Conservation (phyloP, 768 basidiomycete genomes). For the Tricholomella constricta region DNA sequence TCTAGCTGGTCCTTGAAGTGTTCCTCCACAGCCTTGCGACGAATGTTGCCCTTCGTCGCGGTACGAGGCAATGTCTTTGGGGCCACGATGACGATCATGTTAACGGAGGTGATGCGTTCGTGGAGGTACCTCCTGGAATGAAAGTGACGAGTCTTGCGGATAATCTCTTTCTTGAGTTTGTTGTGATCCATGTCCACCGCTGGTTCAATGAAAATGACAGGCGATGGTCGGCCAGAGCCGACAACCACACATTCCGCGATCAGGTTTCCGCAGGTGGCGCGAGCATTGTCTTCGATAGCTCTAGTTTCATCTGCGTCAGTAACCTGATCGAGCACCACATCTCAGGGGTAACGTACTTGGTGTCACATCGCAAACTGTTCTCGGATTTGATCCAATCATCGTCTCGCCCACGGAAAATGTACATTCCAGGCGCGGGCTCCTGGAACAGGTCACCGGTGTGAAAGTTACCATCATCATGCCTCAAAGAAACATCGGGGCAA, state of each 20-base stretch:
- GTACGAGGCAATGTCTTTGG: constrained; percentile 68
- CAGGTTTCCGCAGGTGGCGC: constrained; percentile 60
- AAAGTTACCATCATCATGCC: constrained; percentile 67
- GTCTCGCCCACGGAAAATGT: constrained; percentile 69
- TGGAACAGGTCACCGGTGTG: constrained; percentile 85
- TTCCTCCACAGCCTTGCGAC: constrained; percentile 74
- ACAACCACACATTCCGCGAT: constrained; percentile 78
- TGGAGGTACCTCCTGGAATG: constrained; percentile 74
- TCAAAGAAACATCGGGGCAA: constrained; percentile 62
- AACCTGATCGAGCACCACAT: background rate
- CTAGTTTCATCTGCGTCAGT: constrained; percentile 30
- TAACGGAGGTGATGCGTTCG: constrained; percentile 65
- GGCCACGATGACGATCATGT: constrained; percentile 67
- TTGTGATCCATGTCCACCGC: constrained; percentile 49
- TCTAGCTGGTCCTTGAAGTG: constrained; percentile 58
- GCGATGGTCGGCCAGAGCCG: constrained; percentile 74
- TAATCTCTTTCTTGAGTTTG: constrained; percentile 67
- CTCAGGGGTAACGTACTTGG: constrained; percentile 46
- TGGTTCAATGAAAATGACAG: constrained; percentile 74
- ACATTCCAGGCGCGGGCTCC: constrained; percentile 57
- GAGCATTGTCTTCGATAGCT: constrained; percentile 77
- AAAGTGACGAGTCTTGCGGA: constrained; percentile 70
- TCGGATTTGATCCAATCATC: constrained; percentile 89
- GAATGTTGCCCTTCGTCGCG: constrained; percentile 78
- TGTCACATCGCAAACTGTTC: constrained; percentile 77